Evolutionary conservation across 495 filamentous ascomycete species (phyloP).

Genomic region (Cercophora newfieldiana): DNA sequence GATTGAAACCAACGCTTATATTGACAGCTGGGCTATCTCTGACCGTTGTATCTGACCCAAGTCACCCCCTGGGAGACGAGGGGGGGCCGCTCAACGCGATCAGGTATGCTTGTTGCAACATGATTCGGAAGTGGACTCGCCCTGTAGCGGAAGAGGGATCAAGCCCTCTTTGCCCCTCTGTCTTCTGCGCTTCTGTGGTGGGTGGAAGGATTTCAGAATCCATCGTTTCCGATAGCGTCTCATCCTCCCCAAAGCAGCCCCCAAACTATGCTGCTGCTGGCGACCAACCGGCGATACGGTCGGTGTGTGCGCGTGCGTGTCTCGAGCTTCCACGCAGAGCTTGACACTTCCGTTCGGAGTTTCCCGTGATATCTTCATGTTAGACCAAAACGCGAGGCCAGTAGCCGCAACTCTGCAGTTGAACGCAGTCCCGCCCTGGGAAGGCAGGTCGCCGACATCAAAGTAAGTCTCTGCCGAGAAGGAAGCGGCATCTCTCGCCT

Average conservation of each 20-base stretch:
- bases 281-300: neutral
- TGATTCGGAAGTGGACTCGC: neutral
- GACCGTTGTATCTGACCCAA: neutral
- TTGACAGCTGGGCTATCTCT: neutral
- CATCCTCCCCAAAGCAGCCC: neutral
- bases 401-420: neutral
- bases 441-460: neutral
- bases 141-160: neutral
- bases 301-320: neutral
- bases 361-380: neutral
- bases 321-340: neutral
- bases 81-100: neutral
- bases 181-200: neutral
- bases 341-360: neutral
- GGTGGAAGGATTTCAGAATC: neutral
- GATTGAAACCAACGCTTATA: neutral
- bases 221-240: neutral
- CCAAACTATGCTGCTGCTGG: neutral
- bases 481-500: neutral
- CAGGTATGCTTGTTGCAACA: neutral
- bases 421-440: neutral
- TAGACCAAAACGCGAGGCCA: neutral
- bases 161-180: neutral
- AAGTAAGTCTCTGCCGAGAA: neutral
- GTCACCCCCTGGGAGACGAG: too few species aligned